These are phyloP conservation scores for Talaromyces sp. DNA, from an alignment of 2,329 filamentous ascomycete species.

Conservation along the genomic window DNA sequence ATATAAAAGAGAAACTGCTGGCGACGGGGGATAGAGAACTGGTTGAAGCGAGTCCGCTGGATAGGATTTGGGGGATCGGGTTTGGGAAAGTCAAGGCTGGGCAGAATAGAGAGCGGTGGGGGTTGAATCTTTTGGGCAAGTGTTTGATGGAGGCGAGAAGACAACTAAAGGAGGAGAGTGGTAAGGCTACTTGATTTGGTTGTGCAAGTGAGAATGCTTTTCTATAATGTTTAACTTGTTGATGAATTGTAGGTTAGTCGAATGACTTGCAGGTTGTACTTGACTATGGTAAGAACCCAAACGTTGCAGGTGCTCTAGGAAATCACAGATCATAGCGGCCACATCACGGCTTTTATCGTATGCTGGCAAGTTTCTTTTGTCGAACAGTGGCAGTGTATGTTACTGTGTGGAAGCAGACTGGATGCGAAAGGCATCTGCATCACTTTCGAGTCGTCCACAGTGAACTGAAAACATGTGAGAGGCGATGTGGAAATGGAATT, in stretches of 20 bases:
- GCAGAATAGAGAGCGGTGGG: constrained; percentile 23
- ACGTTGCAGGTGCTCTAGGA: too few species aligned
- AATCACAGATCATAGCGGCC: too few species aligned
- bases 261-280: not conserved
- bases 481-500: too few species aligned
- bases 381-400: too few species aligned
- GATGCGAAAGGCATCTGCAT: too few species aligned
- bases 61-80: constrained; percentile 30
- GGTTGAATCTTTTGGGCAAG: constrained; percentile 27
- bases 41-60: constrained; percentile 31
- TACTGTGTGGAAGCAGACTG: too few species aligned
- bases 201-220: not conserved
- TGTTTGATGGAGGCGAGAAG: constrained; percentile 28
- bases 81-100: constrained; percentile 26
- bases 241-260: too few species aligned
- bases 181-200: not conserved
- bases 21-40: constrained; percentile 24
- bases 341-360: too few species aligned
- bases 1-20: constrained; percentile 21
- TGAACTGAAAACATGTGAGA: too few species aligned
- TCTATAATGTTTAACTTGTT: not conserved
- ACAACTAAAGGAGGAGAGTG: constrained; percentile 15
- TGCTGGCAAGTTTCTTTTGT: too few species aligned
- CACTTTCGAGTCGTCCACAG: too few species aligned
- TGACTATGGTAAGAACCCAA: not conserved